Base-by-base conservation (phyloP, 1,284 basidiomycete species). In the Kalmanozyma brasiliensis region DNA sequence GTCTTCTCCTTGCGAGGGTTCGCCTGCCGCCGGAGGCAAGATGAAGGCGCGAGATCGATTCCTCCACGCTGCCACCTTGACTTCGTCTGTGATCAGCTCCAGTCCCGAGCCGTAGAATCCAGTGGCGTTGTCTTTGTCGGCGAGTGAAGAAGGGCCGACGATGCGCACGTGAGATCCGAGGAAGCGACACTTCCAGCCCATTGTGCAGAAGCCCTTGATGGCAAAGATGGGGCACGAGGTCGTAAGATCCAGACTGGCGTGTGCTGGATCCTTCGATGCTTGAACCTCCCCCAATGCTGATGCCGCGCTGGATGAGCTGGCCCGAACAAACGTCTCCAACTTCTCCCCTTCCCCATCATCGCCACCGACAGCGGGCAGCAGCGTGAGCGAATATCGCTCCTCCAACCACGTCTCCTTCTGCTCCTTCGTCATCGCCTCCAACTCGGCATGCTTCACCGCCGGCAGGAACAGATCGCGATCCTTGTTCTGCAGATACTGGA, bases 101-200 rank as follows among this genome's bases (percentile, higher is more conserved):
- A 82, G 83, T 0, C 80, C 83, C 10, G 78, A 66, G 8, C 33
- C 33, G 3, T 42, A 46, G 19, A 49, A 69, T 0, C 63, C 68
- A 5, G 48, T 52, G 4, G 52, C 36, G 2, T 38, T 33, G 3
- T n/a, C 19, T 0, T 33, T 11, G 24, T 45, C 43, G 8, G 10
- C 34, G 8, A 65, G 51, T 1, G 35, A 45, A 9, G 74, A 78
- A 8, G 64, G 19, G 17, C 66, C 64, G 9, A 75, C 60, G 23
- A 69, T 35, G 4, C 43, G 44, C 3, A 80, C 73, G 40, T 98
- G 95, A 0, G 87, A 89, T 11, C 90, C 90, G 4, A 96, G 87
- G 83, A 91, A 96, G 2, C 95, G 89, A 80, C 95, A 98, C 82
- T 92, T 91, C 84, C 92, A 90, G 5, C 93, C 95, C 67, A 88